phyloP scores from a whole-genome alignment of 164 flowering plant species.

The Aristolochia fimbriata region DNA sequence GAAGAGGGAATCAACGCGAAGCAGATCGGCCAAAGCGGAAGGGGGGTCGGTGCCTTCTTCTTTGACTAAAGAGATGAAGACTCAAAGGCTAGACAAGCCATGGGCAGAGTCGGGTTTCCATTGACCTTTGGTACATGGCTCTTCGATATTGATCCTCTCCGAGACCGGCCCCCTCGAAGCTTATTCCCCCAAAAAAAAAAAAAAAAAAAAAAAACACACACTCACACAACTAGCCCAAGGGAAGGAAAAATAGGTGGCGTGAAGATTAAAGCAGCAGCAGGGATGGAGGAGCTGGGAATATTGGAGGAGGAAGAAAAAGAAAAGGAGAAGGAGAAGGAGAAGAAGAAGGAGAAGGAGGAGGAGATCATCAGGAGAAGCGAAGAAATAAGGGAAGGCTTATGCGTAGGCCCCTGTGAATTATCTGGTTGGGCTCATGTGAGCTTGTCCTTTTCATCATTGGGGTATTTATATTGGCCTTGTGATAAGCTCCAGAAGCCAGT shows the following conservation, averaged over 20 bases:
- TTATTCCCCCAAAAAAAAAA: conserved; percentile 3
- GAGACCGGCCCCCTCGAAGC: conserved; percentile 1
- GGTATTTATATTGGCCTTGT: conserved; percentile 5
- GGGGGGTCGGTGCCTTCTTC: conserved; percentile 7
- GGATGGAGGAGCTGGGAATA: background rate
- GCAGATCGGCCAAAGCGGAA: background rate
- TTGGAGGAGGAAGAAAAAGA: too few relatives aligned
- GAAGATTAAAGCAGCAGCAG: conserved; percentile 2
- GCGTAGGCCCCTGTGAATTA: conserved; percentile 38
- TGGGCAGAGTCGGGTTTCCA: background rate
- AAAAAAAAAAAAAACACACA: too few relatives aligned
- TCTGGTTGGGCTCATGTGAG: conserved; percentile 75
- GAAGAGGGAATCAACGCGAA: background rate
- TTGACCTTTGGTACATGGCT: conserved; percentile 4
- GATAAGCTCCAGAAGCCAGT: conserved; percentile 20
- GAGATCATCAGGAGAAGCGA: conserved; percentile 1
- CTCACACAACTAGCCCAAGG: too few relatives aligned
- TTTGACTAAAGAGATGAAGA: conserved; percentile 4
- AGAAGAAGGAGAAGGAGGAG: background rate
- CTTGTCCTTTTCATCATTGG: conserved; percentile 46
- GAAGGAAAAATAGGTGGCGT: background rate
- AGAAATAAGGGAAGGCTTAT: conserved; percentile 6
- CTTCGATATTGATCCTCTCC: background rate
- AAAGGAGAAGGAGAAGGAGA: conserved; percentile 1
- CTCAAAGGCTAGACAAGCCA: conserved; percentile 1